Evolutionary conservation across 495 filamentous ascomycete genomes (phyloP), one percentile per base, ranked within the genome.

Genomic region (Neurospora sp.): DNA sequence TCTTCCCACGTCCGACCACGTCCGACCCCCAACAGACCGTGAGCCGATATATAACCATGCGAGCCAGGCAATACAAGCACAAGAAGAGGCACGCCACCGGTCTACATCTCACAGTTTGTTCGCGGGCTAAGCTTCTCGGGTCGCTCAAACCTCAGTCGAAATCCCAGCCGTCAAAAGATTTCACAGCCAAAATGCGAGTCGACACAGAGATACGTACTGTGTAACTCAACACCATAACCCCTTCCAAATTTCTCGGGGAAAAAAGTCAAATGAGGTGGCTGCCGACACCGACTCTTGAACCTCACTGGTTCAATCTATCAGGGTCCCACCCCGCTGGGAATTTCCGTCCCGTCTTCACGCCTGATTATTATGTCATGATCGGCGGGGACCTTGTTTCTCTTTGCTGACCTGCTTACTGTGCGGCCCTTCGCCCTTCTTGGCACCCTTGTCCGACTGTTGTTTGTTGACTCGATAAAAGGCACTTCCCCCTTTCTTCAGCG

Each of bases 291-390:
- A 65, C 53, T 65, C 53, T 18, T 65, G 6, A 65, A 65, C 12
- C 53, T 65, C 53, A 65, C 27, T 65, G 53, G 53, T 37, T 65
- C 53, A 65, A 71, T 20, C 39, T 31, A 68, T 27, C 37, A 46
- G 31, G n/a, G 46, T 37, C 69, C 69, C 69, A 39, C 46, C 72
- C 31, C 48, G n/a, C 31, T 44, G 72, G 69, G 8, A 46, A 22
- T 20, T 35, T 61, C 22, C 35, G 14, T 61, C 27, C 53, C 27
- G 53, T 61, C 53, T 61, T 61, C 14, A 65, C 37, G 69, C 22
- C 42, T 39, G 72, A 37, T 68, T 27, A 73, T 73, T 73, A 73
- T 73, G 72, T 73, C 72, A 73, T 71, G 72, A 73, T 73, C 72
- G 65, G 69, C 72, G 69, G 69, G 22, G 22, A 18, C 27, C 53